Conservation (phyloP, 306 rosid genomes). For the Abrus pulchellus region DNA sequence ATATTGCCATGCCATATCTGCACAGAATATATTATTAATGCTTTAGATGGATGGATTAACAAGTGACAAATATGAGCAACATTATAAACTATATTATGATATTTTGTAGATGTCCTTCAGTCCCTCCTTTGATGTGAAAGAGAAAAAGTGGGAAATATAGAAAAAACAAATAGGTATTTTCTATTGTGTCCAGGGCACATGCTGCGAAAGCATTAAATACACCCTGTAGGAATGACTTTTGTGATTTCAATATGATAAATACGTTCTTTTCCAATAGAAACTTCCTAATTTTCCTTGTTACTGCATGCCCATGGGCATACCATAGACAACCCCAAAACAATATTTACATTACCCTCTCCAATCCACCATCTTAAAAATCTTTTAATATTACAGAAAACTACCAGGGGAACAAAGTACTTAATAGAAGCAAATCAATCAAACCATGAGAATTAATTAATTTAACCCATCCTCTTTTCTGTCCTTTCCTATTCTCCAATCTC, state of each 20-base stretch:
- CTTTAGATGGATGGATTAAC: constrained; percentile 39
- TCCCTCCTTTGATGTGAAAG: constrained; percentile 15
- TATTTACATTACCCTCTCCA: not conserved
- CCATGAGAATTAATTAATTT: not conserved
- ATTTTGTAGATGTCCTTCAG: constrained; percentile 10
- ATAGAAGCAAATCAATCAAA: not conserved
- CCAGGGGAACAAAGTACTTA: not conserved
- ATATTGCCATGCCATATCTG: constrained; percentile 95
- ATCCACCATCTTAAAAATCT: not conserved
- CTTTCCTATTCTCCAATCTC: constrained; percentile 5
- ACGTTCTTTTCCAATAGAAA: no score
- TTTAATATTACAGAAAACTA: not conserved
- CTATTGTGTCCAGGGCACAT: no score
- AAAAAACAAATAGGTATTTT: not conserved
- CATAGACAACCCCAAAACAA: not conserved
- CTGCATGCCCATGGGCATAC: no score
- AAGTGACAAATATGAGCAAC: constrained; percentile 19
- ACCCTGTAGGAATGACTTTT: no score
- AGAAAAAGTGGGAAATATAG: not conserved
- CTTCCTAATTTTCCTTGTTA: no score
- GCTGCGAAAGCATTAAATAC: no score
- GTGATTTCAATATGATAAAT: no score
- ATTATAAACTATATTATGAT: constrained; percentile 1
- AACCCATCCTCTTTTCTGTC: not conserved
- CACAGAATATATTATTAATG: constrained; percentile 38